phyloP scores from a whole-genome alignment of 768 basidiomycete genomes.

The Kwoniella pini region DNA sequence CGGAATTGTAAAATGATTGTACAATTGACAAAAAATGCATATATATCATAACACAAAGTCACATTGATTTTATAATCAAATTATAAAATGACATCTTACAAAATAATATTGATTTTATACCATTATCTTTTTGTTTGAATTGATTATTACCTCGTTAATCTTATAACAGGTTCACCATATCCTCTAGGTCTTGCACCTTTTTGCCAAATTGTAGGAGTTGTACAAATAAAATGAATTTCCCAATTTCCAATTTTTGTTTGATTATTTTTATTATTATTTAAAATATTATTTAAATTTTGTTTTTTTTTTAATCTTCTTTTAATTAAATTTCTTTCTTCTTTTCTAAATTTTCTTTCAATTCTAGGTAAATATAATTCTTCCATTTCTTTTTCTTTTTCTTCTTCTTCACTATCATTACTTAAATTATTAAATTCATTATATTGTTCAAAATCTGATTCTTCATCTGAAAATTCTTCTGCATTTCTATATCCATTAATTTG shows the following conservation, averaged over 20 bases:
- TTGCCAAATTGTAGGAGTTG: conserved; percentile 44
- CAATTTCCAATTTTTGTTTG: conserved; percentile 30
- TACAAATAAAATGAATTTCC: conserved; percentile 46
- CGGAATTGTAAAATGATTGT: neutral
- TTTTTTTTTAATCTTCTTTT: conserved; percentile 29
- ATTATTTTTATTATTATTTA: conserved; percentile 8
- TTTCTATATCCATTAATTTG: conserved; percentile 20
- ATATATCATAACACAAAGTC: neutral
- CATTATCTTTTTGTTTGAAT: no score
- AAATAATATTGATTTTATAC: no score
- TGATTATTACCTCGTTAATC: conserved; percentile 17
- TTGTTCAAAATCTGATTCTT: conserved; percentile 6
- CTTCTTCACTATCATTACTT: neutral
- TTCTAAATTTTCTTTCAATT: conserved; percentile 33
- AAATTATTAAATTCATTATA: no score
- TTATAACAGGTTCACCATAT: conserved; percentile 44
- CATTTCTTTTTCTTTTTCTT: conserved; percentile 30
- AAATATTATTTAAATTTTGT: no score
- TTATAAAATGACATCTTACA: no score
- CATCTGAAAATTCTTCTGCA: conserved; percentile 37
- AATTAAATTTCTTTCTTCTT: conserved; percentile 24
- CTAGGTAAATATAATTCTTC: conserved; percentile 45
- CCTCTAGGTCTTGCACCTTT: conserved; percentile 43
- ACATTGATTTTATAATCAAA: no score
- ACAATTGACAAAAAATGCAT: conserved; percentile 1